Base-by-base conservation (phyloP, 306 rosid genomes). In the barrel medic (Medicago truncatula) region DNA sequence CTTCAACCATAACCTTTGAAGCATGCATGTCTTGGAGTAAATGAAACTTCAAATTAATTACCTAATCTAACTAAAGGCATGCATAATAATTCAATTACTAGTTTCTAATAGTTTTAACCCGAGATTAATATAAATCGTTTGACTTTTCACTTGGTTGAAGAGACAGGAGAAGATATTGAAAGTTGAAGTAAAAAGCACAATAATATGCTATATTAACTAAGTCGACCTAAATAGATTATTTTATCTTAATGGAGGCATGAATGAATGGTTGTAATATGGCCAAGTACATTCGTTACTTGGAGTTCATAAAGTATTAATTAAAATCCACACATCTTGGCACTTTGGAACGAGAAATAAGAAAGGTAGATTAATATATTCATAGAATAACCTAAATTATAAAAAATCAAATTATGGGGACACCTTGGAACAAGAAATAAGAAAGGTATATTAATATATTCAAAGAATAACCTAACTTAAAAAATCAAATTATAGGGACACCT, bases 201-300 rank as follows among this genome's bases (percentile, higher is more conserved):
- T 44, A 40, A 58, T 41, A n/a, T 20, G 58, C 52, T 57, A 71
- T 7, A 1, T 15, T 54, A 54, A 17, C 60, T 9, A 17, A 18
- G 61, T 54, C 8, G 9, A 58, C 36, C 54, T 44, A 1, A 14
- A 36, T 66, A 10, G 2, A 60, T 60, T 60, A 16, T 76, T 70
- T 62, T 53, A 50, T 75, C 1, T 31, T 34, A 60, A 13, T 60
- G n/a, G n/a, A 70, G 53, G 67, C 16, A 64, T 36, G 41, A 38
- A 25, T n/a, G 81, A 38, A 38, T 6, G 81, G 81, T 70, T 64
- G 60, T 34, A 17, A 40, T 16, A 28, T 16, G 36, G 76, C 80
- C 78, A 62, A 54, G 79, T 46, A 57, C 15, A 71, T 66, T 74
- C 17, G 56, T 78, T 71, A 68, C 74, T 78, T 71, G 65, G 76